A percentile compares a stretch with the other conserved stretches of the same genome.
Conservation (phyloP, 202 grass and related monocot genomes). For the Digitaria exilis region DNA sequence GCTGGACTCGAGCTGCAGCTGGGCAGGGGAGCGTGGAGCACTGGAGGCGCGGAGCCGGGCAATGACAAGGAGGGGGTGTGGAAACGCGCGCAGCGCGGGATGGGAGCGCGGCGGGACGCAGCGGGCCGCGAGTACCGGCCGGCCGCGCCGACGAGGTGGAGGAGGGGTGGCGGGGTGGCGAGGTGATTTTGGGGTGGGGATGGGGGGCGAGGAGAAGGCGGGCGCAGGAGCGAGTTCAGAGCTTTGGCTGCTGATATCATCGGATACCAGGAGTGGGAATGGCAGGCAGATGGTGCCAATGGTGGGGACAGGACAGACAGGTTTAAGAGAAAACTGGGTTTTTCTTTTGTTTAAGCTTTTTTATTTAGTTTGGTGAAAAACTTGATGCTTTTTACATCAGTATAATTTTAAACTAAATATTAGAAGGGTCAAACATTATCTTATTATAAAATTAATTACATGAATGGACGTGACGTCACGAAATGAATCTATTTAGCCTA, state of each 20-base stretch:
- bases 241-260: constrained; percentile 20
- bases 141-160: background rate
- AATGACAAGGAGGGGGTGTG: background rate
- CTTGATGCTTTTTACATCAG: too few relatives aligned
- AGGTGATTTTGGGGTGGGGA: background rate
- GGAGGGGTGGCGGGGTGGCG: too few relatives aligned
- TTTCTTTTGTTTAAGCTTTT: background rate
- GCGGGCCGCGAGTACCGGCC: background rate
- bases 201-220: background rate
- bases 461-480: too few relatives aligned
- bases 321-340: background rate
- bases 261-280: constrained; percentile 12
- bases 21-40: too few relatives aligned
- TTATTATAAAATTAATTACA: too few relatives aligned
- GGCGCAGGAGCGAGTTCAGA: background rate
- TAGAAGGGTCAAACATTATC: too few relatives aligned
- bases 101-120: background rate
- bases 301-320: constrained; percentile 8
- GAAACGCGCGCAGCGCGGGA: background rate
- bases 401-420: too few relatives aligned
- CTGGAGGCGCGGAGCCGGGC: background rate
- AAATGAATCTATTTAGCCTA: too few relatives aligned
- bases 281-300: constrained; percentile 21
- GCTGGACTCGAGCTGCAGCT: too few relatives aligned
- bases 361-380: too few relatives aligned